Conservation (phyloP, 129 eudicot genomes). For the carrot (Daucus carota) region DNA sequence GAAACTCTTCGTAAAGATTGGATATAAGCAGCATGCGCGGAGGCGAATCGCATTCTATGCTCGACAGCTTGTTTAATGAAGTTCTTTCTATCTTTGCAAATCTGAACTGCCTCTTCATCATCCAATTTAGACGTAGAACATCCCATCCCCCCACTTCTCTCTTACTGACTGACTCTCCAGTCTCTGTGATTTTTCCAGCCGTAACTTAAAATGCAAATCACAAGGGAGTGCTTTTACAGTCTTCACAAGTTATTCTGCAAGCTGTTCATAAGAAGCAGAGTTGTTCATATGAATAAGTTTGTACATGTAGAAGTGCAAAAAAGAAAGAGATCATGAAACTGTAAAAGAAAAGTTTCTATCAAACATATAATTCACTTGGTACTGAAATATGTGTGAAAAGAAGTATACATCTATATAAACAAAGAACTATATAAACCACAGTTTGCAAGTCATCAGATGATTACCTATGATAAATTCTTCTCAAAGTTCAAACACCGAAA, state of each 20-base stretch:
- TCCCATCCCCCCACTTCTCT: slow-evolving; percentile 57
- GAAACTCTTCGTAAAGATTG: slow-evolving; percentile 75
- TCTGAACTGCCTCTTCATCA: slow-evolving; percentile 81
- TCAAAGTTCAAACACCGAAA: background rate
- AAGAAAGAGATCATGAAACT: slow-evolving; percentile 12
- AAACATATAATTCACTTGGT: background rate
- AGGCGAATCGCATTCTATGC: slow-evolving; percentile 66
- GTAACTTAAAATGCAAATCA: slow-evolving; percentile 25
- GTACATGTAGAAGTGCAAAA: slow-evolving; percentile 15
- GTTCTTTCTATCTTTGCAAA: slow-evolving; percentile 83
- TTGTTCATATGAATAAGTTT: slow-evolving; percentile 5
- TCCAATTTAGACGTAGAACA: slow-evolving; percentile 91
- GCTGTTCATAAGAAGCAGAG: slow-evolving; percentile 20
- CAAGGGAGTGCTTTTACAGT: slow-evolving; percentile 17
- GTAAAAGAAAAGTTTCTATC: background rate
- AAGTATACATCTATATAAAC: background rate
- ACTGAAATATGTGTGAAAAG: background rate
- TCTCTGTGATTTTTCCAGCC: slow-evolving; percentile 30
- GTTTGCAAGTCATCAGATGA: background rate
- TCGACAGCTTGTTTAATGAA: slow-evolving; percentile 94
- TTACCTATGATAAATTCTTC: background rate
- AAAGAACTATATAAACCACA: background rate
- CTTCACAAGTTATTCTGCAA: slow-evolving; percentile 28
- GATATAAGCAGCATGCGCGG: slow-evolving; percentile 73
- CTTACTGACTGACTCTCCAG: background rate